These are phyloP conservation scores for Sporisorium reilianum DNA, from an alignment of 1,284 basidiomycete species.

Conservation along the genomic window DNA sequence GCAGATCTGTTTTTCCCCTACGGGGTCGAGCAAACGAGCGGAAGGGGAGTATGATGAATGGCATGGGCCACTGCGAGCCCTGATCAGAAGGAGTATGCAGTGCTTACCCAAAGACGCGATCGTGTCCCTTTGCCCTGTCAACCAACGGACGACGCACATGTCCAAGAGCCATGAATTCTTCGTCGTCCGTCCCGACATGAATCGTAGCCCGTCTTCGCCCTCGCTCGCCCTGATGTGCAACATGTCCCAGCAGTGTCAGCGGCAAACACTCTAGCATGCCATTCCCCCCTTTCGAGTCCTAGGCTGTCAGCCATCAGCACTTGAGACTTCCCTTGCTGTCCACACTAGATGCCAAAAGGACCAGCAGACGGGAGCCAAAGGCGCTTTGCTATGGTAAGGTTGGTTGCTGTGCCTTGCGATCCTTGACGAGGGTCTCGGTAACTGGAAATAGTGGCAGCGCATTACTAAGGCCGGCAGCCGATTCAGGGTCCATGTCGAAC, in stretches of 20 bases:
- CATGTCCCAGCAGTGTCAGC: neutral
- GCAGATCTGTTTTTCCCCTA: constrained; percentile 18
- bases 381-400: constrained; percentile 17
- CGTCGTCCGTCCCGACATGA: constrained; percentile 7
- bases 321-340: neutral
- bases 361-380: neutral
- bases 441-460: constrained; percentile 15
- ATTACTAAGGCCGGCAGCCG: constrained; percentile 26
- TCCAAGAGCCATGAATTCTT: neutral
- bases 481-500: constrained; percentile 13
- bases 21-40: constrained; percentile 2
- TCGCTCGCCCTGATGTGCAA: neutral
- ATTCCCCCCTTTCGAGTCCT: too few species aligned
- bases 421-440: constrained; percentile 28
- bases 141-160: constrained; percentile 14
- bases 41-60: neutral
- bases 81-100: constrained; percentile 16
- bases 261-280: neutral
- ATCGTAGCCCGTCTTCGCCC: constrained; percentile 1
- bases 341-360: neutral
- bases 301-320: too few species aligned
- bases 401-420: constrained; percentile 26
- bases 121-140: constrained; percentile 23
- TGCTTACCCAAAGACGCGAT: constrained; percentile 45
- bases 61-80: neutral